Evolutionary conservation across 257 asterid species (phyloP).

Genomic region (Knoxia roxburghii): DNA sequence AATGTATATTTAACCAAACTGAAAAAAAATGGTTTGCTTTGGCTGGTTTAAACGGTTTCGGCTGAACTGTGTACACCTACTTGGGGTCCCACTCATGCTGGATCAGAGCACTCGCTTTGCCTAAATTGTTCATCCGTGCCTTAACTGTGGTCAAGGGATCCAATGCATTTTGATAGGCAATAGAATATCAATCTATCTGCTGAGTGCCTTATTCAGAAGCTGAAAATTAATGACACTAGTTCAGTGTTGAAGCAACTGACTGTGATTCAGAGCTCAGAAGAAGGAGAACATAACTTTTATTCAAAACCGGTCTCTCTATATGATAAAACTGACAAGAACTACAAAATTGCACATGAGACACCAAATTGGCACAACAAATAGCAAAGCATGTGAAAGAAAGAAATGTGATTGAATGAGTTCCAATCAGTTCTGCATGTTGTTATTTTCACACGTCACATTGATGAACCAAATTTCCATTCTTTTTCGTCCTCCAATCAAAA

Average conservation of each 20-base stretch:
- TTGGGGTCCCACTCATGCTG: no score
- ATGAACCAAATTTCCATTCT: neutral
- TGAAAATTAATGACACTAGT: neutral
- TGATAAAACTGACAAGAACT: neutral
- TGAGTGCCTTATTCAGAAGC: slow-evolving; percentile 12
- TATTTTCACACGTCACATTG: neutral
- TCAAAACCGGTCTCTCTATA: neutral
- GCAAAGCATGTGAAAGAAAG: neutral
- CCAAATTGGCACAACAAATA: neutral
- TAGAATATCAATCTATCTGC: slow-evolving; percentile 7
- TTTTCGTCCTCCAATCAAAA: neutral
- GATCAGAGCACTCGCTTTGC: no score
- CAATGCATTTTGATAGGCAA: slow-evolving; percentile 13
- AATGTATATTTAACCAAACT: no score
- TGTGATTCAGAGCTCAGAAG: slow-evolving; percentile 13
- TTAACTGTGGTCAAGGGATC: no score
- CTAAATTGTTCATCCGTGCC: no score
- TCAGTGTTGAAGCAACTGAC: slow-evolving; percentile 17
- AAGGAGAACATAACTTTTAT: neutral
- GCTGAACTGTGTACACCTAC: no score
- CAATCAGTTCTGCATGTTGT: neutral
- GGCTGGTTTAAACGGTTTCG: no score
- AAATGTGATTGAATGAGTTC: neutral
- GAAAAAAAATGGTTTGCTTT: no score
- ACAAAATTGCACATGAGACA: neutral